phyloP scores from a whole-genome alignment of 768 basidiomycete species.

The Lyophyllum semitale region DNA sequence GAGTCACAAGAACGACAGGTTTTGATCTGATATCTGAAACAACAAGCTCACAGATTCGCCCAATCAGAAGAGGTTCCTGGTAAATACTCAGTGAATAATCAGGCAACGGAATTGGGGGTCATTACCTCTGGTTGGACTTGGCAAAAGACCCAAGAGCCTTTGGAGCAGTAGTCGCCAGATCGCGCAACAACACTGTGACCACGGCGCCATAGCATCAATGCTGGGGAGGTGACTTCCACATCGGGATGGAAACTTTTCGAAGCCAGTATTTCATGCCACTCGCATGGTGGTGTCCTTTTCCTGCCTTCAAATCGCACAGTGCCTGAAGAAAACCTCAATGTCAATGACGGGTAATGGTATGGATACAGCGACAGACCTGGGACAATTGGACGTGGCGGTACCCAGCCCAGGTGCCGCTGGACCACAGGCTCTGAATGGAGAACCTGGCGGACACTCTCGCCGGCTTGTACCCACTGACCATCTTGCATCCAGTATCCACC shows the following conservation, averaged over 20 bases:
- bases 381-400: not conserved
- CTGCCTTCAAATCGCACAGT: slow-evolving; percentile 6
- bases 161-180: not conserved
- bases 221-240: not conserved
- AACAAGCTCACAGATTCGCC: not conserved
- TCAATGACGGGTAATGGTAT: too few species aligned
- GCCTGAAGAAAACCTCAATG: not conserved
- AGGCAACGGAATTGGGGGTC: not conserved
- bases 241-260: not conserved
- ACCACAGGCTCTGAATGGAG: slow-evolving; percentile 12
- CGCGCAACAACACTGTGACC: not conserved
- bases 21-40: not conserved
- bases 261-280: not conserved
- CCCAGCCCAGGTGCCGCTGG: slow-evolving; percentile 22
- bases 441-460: slow-evolving; percentile 15
- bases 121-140: not conserved
- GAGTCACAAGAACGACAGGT: not conserved
- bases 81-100: not conserved
- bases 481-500: slow-evolving; percentile 28
- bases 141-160: not conserved
- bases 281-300: slow-evolving; percentile 2
- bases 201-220: not conserved
- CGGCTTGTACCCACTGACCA: slow-evolving; percentile 18
- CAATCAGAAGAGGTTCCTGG: not conserved
- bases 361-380: not conserved